Base-by-base conservation (phyloP, 352 stramenopile genomes). In the Phytopythium chamaehyphon region DNA sequence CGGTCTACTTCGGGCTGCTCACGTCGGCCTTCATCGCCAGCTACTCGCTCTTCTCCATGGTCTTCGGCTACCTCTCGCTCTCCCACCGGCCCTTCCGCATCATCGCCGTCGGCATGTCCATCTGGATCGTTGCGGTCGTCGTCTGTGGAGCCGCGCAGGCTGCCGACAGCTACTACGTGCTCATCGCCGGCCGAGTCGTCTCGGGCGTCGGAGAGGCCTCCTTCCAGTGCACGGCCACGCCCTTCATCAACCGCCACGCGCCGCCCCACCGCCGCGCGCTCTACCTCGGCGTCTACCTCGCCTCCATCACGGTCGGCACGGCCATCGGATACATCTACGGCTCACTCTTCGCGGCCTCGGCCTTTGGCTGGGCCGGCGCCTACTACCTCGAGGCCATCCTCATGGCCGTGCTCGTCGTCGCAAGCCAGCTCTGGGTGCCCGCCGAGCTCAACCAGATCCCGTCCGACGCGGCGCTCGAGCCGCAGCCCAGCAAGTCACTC, bases 11-110 rank as follows among this genome's bases (percentile, higher is more conserved):
- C 35, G 91, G 88, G 1, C 59, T 97, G 11, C 66, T 98, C 24
- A 84, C 90, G 55, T 97, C 89, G n/a, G 74, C 86, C 18, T 98
- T 98, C 64, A 98, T 98, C 39, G 76, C 95, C 45, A 95, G 87
- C 39, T 98, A 98, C 71, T 88, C 81, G 37, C 54, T 98, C 45
- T 93, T 83, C 55, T 91, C 91, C 48, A 72, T 98, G 24, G 49
- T 96, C 8, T 97, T 97, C 51, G 87, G 86, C 40, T 94, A 98
- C 57, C 83, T 94, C 42, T 78, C 95, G 19, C 86, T 96, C 50
- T 80, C 75, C 43, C 81, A 89, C 51, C 64, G 83, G 35, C 93
- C 91, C 16, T 98, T 98, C 72, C 73, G 71, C 36, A 79, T 98
- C 51, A 96, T 98, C 54, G 71, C 80, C 3, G 48, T 88, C 11